Evolutionary conservation across 148 eudicot genomes (phyloP), one percentile per base, ranked within the genome.

Genomic region (Fagopyrum esculentum): DNA sequence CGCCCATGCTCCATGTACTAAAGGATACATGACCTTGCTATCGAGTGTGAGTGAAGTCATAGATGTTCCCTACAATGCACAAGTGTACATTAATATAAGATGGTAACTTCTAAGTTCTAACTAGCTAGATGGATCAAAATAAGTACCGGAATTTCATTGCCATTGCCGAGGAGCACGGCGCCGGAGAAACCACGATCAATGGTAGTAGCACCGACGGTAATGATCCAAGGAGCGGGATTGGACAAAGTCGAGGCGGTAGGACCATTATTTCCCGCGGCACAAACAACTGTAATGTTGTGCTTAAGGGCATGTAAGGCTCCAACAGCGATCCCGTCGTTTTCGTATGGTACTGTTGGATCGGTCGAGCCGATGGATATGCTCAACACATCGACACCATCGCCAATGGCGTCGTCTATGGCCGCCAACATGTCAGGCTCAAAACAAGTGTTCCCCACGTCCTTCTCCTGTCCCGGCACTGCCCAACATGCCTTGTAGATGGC

Each of bases 1-100:
- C 0, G 88, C 82, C 74, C 86, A 76, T 72, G 86, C 84, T 40
- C 97, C 98, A 77, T 75, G 86, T 57, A 87, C 93, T 50, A 93
- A 77, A 3, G 93, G 95, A 56, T 86, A 88, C 80, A 85, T 66
- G 76, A 75, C 81, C 68, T 89, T 81, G 11, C 26, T 3, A 54
- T 81, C 72, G 75, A 91, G 77, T 78, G 83, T 82, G 72, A 79
- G 76, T 48, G 86, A 83, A 45, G 93, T 85, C 3, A 83, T 84
- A 10, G 91, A 82, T 77, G 89, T 85, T 15, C 98, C 98, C 98
- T 93, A 15, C 0, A 22, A 22, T 22, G 26, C 26, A 22, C 43
- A 30, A 10, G 5, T 29, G 13, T 11, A 5, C 57, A 16, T 16
- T 1, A 15, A 16, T n/a, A 4, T 54, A 54, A 54, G 57, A 54